Evolutionary conservation across 78 protist genomes (phyloP).

Genomic region (Speleostelium caveatum): DNA sequence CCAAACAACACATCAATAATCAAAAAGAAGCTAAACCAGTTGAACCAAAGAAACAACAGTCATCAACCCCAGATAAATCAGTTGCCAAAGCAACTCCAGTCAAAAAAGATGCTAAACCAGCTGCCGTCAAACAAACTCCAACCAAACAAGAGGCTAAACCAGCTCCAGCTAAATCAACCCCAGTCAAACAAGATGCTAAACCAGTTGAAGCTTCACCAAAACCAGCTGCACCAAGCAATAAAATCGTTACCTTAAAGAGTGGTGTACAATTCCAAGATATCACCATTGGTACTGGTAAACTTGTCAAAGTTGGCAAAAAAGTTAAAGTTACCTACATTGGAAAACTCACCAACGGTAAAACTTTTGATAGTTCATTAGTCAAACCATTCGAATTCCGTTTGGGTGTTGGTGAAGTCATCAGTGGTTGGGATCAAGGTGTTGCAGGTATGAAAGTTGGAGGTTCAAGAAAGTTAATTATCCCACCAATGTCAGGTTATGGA

Average conservation of each 20-base stretch:
- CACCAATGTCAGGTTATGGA: constrained; percentile 86
- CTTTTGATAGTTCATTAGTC: constrained; percentile 80
- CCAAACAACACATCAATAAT: not conserved
- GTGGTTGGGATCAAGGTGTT: constrained; percentile 93
- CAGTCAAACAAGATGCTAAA: not conserved
- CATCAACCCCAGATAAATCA: not conserved
- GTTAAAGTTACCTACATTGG: constrained; percentile 88
- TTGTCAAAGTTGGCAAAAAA: constrained; percentile 58
- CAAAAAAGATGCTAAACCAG: not conserved
- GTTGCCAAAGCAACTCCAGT: constrained; percentile 8
- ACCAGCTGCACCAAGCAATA: not conserved
- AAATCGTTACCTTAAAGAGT: constrained; percentile 13
- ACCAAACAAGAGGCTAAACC: not conserved
- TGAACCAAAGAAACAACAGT: not conserved
- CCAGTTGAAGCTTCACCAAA: not conserved
- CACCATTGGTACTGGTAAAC: constrained; percentile 70
- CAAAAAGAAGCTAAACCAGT: not conserved
- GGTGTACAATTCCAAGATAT: constrained; percentile 71
- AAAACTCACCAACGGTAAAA: constrained; percentile 70
- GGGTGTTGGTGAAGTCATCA: constrained; percentile 84
- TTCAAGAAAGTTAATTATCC: constrained; percentile 75
- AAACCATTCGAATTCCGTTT: constrained; percentile 79
- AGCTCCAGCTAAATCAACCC: constrained; percentile 2
- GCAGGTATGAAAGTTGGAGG: constrained; percentile 88
- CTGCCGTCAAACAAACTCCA: not conserved